These are phyloP conservation scores for Nothopassalora personata DNA, from an alignment of 2,329 filamentous ascomycete species.

Conservation along the genomic window DNA sequence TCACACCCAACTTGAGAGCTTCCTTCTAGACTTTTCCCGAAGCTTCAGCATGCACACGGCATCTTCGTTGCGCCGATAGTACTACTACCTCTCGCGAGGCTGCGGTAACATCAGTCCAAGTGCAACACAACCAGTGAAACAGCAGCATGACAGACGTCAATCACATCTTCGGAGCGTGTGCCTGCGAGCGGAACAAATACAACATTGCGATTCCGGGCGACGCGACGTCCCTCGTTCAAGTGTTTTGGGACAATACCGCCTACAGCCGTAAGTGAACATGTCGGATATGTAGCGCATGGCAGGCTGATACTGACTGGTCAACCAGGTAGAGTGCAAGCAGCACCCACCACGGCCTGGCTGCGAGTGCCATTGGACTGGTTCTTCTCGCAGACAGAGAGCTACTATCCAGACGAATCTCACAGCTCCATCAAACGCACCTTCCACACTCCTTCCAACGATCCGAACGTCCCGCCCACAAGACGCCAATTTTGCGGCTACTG, in stretches of 20 bases:
- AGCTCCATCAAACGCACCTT: slow-evolving; percentile 43
- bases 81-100: neutral
- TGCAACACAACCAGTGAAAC: neutral
- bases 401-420: slow-evolving; percentile 67
- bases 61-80: neutral
- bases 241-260: slow-evolving; percentile 68
- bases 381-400: slow-evolving; percentile 66
- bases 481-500: slow-evolving; percentile 89
- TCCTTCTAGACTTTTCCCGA: neutral
- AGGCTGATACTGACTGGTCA: neutral
- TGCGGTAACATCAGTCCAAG: neutral
- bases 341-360: slow-evolving; percentile 73
- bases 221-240: slow-evolving; percentile 52
- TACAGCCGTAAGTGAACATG: slow-evolving; percentile 60
- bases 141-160: slow-evolving; percentile 14
- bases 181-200: slow-evolving; percentile 82
- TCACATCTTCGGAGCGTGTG: slow-evolving; percentile 67
- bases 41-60: neutral
- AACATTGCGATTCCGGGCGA: slow-evolving; percentile 61
- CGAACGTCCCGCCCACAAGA: slow-evolving; percentile 52
- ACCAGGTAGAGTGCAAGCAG: slow-evolving; percentile 59
- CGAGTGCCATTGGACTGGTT: slow-evolving; percentile 74
- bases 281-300: neutral
- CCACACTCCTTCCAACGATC: slow-evolving; percentile 45
- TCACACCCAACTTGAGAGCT: neutral